Conservation (phyloP, 192 early-diverging fungal species). For the Coemansia sp. region DNA sequence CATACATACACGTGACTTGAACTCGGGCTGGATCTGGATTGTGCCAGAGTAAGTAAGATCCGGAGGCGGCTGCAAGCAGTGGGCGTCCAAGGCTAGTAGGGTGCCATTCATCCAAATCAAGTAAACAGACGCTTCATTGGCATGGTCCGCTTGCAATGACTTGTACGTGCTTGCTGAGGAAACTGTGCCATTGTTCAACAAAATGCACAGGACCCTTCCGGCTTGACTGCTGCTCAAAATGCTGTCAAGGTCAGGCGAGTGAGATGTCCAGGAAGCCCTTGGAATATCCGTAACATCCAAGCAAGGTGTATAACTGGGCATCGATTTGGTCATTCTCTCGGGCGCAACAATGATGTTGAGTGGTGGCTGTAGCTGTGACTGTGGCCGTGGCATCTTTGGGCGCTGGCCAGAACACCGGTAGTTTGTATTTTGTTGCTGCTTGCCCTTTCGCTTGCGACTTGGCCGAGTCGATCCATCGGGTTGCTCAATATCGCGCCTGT, state of each 20-base stretch:
- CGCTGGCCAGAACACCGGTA: neutral
- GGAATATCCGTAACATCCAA: conserved; percentile 10
- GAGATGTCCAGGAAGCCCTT: conserved; percentile 8
- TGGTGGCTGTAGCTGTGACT: neutral
- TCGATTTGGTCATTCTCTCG: neutral
- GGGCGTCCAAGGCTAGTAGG: neutral
- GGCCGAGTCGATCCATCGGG: neutral
- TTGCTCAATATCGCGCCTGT: neutral
- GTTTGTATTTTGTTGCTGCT: neutral
- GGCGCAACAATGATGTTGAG: neutral
- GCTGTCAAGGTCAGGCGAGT: neutral
- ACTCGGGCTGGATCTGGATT: neutral
- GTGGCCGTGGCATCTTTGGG: neutral
- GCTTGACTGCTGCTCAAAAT: neutral
- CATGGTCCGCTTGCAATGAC: neutral
- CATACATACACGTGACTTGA: conserved; percentile 6
- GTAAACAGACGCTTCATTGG: neutral
- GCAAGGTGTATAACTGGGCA: neutral
- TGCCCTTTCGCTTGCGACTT: conserved; percentile 7
- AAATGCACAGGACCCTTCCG: conserved; percentile 4
- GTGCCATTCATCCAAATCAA: conserved; percentile 1
- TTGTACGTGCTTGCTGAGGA: conserved; percentile 1
- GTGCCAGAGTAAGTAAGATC: neutral
- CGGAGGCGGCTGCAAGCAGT: neutral
- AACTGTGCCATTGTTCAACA: conserved; percentile 7